A percentile compares a stretch with the other conserved stretches of the same genome.
phyloP scores from a whole-genome alignment of 495 filamentous ascomycete genomes.

The Hypoxylon rickii region DNA sequence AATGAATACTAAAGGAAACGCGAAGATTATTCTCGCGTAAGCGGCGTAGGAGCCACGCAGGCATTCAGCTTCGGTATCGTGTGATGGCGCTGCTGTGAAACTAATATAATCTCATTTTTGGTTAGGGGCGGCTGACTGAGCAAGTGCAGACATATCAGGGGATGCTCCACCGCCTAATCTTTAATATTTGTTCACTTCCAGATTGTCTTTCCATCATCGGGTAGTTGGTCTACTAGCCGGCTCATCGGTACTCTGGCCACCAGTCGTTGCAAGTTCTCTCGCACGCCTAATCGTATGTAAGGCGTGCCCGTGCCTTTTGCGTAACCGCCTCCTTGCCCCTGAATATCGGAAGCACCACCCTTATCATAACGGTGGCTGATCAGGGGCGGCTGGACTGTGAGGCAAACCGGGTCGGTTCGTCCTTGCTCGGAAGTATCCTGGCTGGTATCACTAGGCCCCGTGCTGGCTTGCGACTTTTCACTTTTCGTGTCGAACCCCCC shows the following conservation, averaged over 20 bases:
- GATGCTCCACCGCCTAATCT: too few relatives aligned
- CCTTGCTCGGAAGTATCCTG: background rate
- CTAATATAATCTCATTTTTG: too few relatives aligned
- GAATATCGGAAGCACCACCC: slow-evolving; percentile 48
- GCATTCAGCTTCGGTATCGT: too few relatives aligned
- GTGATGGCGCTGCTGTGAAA: too few relatives aligned
- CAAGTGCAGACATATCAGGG: too few relatives aligned
- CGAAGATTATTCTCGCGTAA: too few relatives aligned
- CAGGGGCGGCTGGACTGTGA: slow-evolving; percentile 54
- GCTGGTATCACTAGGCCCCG: background rate
- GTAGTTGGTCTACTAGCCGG: slow-evolving; percentile 47
- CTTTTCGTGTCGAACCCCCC: slow-evolving; percentile 22
- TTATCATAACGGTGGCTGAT: slow-evolving; percentile 51
- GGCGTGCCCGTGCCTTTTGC: slow-evolving; percentile 47
- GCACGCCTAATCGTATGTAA: slow-evolving; percentile 51
- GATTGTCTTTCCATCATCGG: slow-evolving; percentile 37
- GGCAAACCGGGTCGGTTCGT: slow-evolving; percentile 36
- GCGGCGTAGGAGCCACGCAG: too few relatives aligned
- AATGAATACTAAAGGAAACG: too few relatives aligned
- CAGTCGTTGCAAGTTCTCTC: slow-evolving; percentile 47
- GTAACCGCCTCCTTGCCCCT: slow-evolving; percentile 50
- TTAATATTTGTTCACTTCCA: too few relatives aligned
- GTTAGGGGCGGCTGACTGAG: too few relatives aligned
- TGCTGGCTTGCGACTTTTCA: background rate
- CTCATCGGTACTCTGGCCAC: slow-evolving; percentile 30